Base-by-base conservation (phyloP, 2,329 filamentous ascomycete species). In the Colletotrichum sp. region DNA sequence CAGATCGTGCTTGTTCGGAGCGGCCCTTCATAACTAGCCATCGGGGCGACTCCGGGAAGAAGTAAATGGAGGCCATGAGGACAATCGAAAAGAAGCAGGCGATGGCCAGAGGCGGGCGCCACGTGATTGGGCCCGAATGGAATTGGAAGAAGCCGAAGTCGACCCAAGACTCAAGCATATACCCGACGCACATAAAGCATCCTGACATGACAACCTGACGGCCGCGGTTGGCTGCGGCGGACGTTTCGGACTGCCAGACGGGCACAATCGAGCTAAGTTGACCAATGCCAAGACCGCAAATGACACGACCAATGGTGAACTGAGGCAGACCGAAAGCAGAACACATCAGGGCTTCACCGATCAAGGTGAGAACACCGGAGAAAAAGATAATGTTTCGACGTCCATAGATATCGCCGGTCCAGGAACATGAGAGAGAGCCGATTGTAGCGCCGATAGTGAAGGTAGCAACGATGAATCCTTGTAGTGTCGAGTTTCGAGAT, bases 321-420 rank as follows among this genome's bases (percentile, higher is more conserved):
- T 90, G 88, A 2, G 85, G 79, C 6, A 90, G 83, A 5, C 80
- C 71, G 79, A 87, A 90, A 6, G 89, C 83, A 21, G 87, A 85
- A 24, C 83, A 83, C 78, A 90, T 88, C 43, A 90, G 82, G 34
- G 84, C 83, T 67, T 87, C 86, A 26, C 88, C 89, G 58, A 90
- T 80, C 5, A 88, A 83, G 83, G 90, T 89, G 78, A 90, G 87
- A 18, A 84, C 77, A 5, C 85, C 88, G 6, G 87, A 88, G 12
- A 85, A 68, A 78, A 89, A 88, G 75, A 90, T 89, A 7, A 88
- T 87, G 77, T 84, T 85, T 61, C 86, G 85, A 30, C 90, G 86
- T 36, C 90, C 90, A 16, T 90, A 86, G 18, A 83, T 82, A 70
- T 91, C 87, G 64, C 89, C 90, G 24, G 78, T 79, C 76, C 78